phyloP scores from a whole-genome alignment of 2,329 filamentous ascomycete species.

The Fusarium domesticum region DNA sequence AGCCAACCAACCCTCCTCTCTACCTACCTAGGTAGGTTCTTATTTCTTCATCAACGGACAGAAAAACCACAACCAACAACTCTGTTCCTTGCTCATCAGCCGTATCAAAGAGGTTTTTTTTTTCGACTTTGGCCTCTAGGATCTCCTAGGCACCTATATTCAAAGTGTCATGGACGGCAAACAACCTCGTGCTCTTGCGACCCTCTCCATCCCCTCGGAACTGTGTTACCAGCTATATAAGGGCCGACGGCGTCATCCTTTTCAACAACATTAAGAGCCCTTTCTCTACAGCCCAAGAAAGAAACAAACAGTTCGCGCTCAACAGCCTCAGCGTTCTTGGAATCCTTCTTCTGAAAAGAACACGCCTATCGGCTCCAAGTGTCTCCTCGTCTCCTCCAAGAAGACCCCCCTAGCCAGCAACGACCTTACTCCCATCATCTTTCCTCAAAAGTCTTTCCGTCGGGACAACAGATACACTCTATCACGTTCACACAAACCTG shows the following conservation, averaged over 20 bases:
- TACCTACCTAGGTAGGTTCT: slow-evolving; percentile 24
- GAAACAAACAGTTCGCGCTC: slow-evolving; percentile 13
- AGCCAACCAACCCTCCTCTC: slow-evolving; percentile 27
- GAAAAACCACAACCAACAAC: slow-evolving; percentile 27
- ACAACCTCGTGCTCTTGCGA: slow-evolving; percentile 25
- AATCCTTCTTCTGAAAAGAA: slow-evolving; percentile 2
- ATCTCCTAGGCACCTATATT: slow-evolving; percentile 25
- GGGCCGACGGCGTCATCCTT: slow-evolving; percentile 16
- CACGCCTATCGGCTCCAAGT: slow-evolving; percentile 1
- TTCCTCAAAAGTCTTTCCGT: not conserved
- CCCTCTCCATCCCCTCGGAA: slow-evolving; percentile 25
- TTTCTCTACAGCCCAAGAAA: not conserved
- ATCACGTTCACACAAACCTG: not conserved
- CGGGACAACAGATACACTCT: not conserved
- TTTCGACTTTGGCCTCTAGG: slow-evolving; percentile 30
- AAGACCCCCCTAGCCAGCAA: not conserved
- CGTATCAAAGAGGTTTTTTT: slow-evolving; percentile 20
- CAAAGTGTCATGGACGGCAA: slow-evolving; percentile 29
- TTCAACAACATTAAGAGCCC: slow-evolving; percentile 6
- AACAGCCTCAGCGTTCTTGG: slow-evolving; percentile 9
- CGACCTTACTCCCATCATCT: not conserved
- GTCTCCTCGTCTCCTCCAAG: not conserved
- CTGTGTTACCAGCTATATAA: slow-evolving; percentile 32
- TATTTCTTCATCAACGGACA: slow-evolving; percentile 20
- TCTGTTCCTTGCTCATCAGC: slow-evolving; percentile 20